phyloP scores from a whole-genome alignment of 257 asterid genomes.

The Lantana camara region DNA sequence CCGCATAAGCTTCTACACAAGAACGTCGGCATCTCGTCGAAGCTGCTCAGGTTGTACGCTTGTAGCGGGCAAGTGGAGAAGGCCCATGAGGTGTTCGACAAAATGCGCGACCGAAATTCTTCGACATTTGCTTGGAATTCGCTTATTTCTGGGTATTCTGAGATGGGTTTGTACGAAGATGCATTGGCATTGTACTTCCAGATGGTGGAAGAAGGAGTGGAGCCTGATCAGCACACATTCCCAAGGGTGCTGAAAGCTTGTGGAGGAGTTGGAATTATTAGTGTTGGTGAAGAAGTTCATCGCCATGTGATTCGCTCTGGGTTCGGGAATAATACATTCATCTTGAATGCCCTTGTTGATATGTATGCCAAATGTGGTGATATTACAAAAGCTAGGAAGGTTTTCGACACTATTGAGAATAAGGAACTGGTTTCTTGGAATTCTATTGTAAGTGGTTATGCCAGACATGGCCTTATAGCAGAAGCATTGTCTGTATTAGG shows the following conservation, averaged over 20 bases:
- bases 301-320: constrained; percentile 71
- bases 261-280: constrained; percentile 69
- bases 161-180: constrained; percentile 64
- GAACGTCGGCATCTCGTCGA: constrained; percentile 71
- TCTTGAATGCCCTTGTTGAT: constrained; percentile 69
- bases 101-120: constrained; percentile 59
- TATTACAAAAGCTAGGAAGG: constrained; percentile 59
- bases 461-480: constrained; percentile 54
- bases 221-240: constrained; percentile 75
- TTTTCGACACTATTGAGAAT: constrained; percentile 47
- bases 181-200: constrained; percentile 84
- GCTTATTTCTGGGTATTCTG: constrained; percentile 74
- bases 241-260: constrained; percentile 90
- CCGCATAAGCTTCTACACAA: constrained; percentile 58
- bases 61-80: constrained; percentile 49
- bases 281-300: constrained; percentile 76
- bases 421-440: constrained; percentile 83
- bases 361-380: constrained; percentile 88
- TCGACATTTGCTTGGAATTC: constrained; percentile 89
- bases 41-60: constrained; percentile 64
- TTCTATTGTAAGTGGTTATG: constrained; percentile 68
- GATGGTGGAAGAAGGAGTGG: constrained; percentile 88
- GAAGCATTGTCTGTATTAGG: constrained; percentile 49
- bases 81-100: constrained; percentile 81
- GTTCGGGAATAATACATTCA: constrained; percentile 49